Evolutionary conservation across 306 rosid species (phyloP), one percentile per base, ranked within the genome.

Genomic region (Hippophae gyantsensis): DNA sequence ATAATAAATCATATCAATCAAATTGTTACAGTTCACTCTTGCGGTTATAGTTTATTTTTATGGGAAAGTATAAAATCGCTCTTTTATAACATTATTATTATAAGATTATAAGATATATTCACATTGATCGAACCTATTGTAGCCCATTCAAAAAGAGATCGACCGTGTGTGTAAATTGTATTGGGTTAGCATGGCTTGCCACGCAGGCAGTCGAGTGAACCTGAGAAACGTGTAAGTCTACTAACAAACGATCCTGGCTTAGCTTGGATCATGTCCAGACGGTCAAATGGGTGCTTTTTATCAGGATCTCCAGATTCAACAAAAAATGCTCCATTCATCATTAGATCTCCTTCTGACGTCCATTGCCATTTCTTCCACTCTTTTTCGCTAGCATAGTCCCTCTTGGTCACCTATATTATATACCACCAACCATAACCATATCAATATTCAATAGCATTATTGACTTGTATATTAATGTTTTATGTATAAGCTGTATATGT

Each of bases 331-430:
- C 86, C 88, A 13, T 85, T 85, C 76, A 77, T 68, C 69, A 79
- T 49, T 1, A 65, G 49, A 62, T 85, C 93, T 7, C 75, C 70
- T 56, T 79, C 78, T 0, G 93, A 77, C 25, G 74, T 75, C 93
- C 93, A 85, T 43, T 69, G 75, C 94, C 94, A 85, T 0, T 12
- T 25, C 57, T 4, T 61, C 94, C 94, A 82, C 48, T 10, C 77
- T 0, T 41, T 13, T 52, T 62, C 64, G 0, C 64, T 1, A 0
- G 69, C 68, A 13, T 71, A 46, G 70, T 62, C 68, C 38, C 94
- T 68, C 47, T 78, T 74, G 2, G 96, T 88, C 50, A 84, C 74
- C 60, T 73, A 32, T 25, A 26, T 40, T 32, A 32, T 32, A 32
- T 32, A 32, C 38, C 38, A 32, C 3, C 38, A 2, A 32, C 38